Evolutionary conservation across 805 yeast species (phyloP), one percentile per base, ranked within the genome.

Genomic region (Candida odintsovae): DNA sequence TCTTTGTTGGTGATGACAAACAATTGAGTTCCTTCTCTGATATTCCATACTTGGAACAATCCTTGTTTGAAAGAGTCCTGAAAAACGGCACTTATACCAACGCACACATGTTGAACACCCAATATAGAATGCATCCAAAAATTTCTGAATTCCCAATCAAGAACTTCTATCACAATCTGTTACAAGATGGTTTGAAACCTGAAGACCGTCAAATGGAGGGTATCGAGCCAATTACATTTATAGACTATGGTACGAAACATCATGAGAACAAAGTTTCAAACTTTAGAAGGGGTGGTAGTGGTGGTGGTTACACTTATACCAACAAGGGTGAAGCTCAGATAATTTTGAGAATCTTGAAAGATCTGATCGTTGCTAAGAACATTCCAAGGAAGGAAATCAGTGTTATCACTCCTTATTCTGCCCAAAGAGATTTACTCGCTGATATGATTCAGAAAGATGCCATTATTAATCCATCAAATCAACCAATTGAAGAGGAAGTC

Each of bases 1-100:
- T 83, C 3, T 78, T 84, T 58, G 90, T 80, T 35, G 90, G 90
- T 50, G 92, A 84, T 63, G 86, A 83, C 54, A 82, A 78, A 50
- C 92, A 84, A 62, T 70, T 84, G 67, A 78, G 86, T 59, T 78
- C 86, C 51, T 84, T 83, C 60, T 78, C 87, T 5, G 80, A 81
- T 53, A 78, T 83, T 20, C 86, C 86, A 42, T 75, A 78, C 47
- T 66, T 84, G 49, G 82, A 83, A 45, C 69, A 79, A 66, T 82
- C 89, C 1, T 63, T 84, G 46, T 84, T 84, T 56, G 89, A 84
- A 66, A 70, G 92, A 57, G 76, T 82, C 4, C 61, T 84, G 41
- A 62, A 69, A 37, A 83, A 82, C 60, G 86, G 84, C 3, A 73
- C 83, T 0, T 82, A 78, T 56, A 64, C 67, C 25, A 70, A 72